Evolutionary conservation across 2,329 filamentous ascomycete genomes (phyloP).

Genomic region (Cladosporium colombiae): DNA sequence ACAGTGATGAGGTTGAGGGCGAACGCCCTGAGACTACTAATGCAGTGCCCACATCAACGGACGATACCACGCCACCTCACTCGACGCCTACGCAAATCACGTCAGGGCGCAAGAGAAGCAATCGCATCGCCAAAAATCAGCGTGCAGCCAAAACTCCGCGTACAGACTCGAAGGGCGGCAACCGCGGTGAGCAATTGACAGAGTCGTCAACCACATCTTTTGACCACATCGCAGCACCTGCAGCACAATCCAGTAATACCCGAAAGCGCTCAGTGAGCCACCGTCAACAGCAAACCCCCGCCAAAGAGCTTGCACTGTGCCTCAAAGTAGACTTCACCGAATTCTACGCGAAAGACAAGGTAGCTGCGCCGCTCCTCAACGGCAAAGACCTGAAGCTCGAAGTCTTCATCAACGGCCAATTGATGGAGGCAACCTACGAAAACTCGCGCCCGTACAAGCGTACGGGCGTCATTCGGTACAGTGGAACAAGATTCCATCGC

Average conservation of each 20-base stretch:
- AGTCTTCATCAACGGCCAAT: slow-evolving; percentile 50
- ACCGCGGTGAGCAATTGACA: neutral
- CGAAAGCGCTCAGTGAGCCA: neutral
- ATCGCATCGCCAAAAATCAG: neutral
- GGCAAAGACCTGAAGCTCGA: slow-evolving; percentile 45
- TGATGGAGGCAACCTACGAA: slow-evolving; percentile 33
- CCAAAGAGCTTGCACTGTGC: slow-evolving; percentile 9
- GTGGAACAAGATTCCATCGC: slow-evolving; percentile 42
- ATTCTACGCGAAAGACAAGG: neutral
- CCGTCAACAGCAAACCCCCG: neutral
- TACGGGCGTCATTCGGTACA: slow-evolving; percentile 34
- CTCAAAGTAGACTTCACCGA: slow-evolving; percentile 21
- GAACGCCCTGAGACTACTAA: neutral
- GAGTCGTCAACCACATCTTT: neutral
- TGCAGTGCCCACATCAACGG: neutral
- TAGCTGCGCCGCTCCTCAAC: neutral
- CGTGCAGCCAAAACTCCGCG: neutral
- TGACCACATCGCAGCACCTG: neutral
- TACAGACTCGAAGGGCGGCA: neutral
- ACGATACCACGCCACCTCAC: neutral
- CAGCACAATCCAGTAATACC: neutral
- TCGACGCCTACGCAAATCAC: neutral
- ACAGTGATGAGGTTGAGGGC: neutral
- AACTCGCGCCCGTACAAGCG: neutral
- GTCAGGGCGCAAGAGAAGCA: neutral